A percentile compares a stretch with the other conserved stretches of the same genome.
Evolutionary conservation across 495 filamentous ascomycete species (phyloP).

Genomic region (Hypoxylon perforatum): DNA sequence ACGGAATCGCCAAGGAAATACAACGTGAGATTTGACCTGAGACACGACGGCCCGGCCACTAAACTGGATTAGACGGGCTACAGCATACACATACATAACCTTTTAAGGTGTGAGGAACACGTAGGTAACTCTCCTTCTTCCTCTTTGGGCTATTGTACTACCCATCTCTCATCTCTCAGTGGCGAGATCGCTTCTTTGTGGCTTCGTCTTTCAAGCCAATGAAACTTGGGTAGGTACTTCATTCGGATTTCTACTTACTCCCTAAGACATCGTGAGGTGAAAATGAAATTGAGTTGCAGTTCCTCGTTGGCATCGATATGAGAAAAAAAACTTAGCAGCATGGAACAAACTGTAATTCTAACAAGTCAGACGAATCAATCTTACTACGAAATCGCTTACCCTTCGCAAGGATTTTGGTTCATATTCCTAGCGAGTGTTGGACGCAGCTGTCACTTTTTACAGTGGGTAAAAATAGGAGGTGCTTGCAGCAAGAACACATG

Average conservation of each 20-base stretch:
- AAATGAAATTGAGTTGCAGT: neutral
- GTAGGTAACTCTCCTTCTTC: neutral
- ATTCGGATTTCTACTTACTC: conserved; percentile 1
- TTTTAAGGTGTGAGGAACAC: conserved; percentile 29
- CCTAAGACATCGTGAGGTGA: conserved; percentile 1
- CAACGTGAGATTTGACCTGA: conserved; percentile 38
- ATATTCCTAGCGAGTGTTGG: no score
- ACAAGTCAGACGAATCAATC: conserved; percentile 25
- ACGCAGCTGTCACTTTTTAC: neutral
- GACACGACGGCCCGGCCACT: conserved; percentile 35
- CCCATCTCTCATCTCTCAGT: conserved; percentile 4
- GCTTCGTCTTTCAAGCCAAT: conserved; percentile 5
- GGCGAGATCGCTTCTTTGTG: conserved; percentile 11
- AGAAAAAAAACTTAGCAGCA: no score
- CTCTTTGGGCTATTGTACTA: conserved; percentile 2
- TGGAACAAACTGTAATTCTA: neutral
- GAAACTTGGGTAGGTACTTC: neutral
- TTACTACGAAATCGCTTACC: conserved; percentile 7
- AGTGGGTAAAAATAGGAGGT: neutral
- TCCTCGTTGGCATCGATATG: no score
- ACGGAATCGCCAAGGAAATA: conserved; percentile 38
- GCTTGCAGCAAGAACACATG: neutral
- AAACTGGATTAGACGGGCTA: conserved; percentile 33
- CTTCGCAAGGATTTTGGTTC: conserved; percentile 2
- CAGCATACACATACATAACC: conserved; percentile 27